Evolutionary conservation across 345 rosid species (phyloP).

Genomic region (Jatropha curcas): DNA sequence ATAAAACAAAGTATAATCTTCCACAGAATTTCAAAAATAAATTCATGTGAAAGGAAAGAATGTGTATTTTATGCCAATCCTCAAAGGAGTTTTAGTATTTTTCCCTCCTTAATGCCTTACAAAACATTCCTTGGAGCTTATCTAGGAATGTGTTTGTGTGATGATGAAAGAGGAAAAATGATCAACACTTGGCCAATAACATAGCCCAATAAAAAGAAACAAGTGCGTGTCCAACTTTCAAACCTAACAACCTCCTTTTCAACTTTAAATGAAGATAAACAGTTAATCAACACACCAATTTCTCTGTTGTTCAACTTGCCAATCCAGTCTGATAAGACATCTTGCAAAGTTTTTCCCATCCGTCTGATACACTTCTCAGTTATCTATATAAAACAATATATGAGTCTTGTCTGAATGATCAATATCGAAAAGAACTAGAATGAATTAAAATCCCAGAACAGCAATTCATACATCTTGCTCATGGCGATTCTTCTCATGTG

Average conservation of each 20-base stretch:
- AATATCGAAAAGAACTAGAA: not conserved
- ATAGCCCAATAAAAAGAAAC: not conserved
- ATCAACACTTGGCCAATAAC: not conserved
- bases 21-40: not conserved
- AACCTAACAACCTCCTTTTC: conserved; percentile 5
- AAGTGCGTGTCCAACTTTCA: not conserved
- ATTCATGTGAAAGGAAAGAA: not conserved
- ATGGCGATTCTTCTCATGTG: conserved; percentile 76
- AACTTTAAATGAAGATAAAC: not conserved
- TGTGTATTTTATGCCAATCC: not conserved
- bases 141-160: not conserved
- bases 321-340: conserved; percentile 67
- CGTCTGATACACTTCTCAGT: conserved; percentile 71
- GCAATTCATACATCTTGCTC: conserved; percentile 72
- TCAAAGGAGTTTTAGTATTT: not conserved
- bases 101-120: not conserved
- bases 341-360: conserved; percentile 65
- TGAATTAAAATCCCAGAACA: not conserved
- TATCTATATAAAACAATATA: conserved; percentile 42
- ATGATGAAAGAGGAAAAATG: not conserved
- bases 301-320: conserved; percentile 59
- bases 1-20: not conserved
- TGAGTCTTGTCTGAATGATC: not conserved
- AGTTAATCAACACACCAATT: conserved; percentile 54
- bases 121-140: not conserved